phyloP scores from a whole-genome alignment of 192 early-diverging fungal genomes.

The Coemansia furcata region DNA sequence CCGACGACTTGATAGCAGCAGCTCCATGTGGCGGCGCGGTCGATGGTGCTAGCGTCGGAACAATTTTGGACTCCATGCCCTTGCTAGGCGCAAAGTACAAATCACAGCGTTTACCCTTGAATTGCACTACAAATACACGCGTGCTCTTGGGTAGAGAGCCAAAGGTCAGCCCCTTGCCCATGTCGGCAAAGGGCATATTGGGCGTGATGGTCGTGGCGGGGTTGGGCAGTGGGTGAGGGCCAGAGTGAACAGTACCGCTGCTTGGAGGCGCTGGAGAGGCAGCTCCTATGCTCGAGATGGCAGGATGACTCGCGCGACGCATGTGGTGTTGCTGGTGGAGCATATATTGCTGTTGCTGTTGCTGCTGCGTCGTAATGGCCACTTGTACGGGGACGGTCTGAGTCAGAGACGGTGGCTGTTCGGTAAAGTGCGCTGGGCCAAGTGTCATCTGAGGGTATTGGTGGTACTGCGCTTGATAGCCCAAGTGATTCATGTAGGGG shows the following conservation, averaged over 20 bases:
- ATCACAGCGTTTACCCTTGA: constrained; percentile 45
- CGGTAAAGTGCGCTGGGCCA: constrained; percentile 11
- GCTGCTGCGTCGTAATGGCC: not conserved
- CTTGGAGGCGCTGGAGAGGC: not conserved
- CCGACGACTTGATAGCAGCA: not conserved
- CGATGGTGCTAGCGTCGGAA: constrained; percentile 27
- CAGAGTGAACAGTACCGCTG: constrained; percentile 1
- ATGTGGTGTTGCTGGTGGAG: constrained; percentile 31
- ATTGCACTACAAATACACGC: constrained; percentile 50
- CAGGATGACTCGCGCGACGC: constrained; percentile 39
- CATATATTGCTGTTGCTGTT: not conserved
- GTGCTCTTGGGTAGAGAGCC: constrained; percentile 32
- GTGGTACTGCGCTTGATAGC: not conserved
- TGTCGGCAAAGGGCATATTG: constrained; percentile 52
- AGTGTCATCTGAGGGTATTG: not conserved
- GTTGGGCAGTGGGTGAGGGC: constrained; percentile 34
- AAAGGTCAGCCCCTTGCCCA: constrained; percentile 47
- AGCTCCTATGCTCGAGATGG: constrained; percentile 16
- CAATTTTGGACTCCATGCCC: constrained; percentile 19
- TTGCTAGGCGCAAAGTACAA: constrained; percentile 39
- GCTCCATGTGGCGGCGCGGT: not conserved
- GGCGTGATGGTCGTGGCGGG: constrained; percentile 46
- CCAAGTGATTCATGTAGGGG: not conserved
- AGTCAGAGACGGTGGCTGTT: not conserved
- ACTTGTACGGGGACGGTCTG: constrained; percentile 9